Evolutionary conservation across 129 eudicot genomes (phyloP), one percentile per base, ranked within the genome.

Genomic region (Flaveria linearis): DNA sequence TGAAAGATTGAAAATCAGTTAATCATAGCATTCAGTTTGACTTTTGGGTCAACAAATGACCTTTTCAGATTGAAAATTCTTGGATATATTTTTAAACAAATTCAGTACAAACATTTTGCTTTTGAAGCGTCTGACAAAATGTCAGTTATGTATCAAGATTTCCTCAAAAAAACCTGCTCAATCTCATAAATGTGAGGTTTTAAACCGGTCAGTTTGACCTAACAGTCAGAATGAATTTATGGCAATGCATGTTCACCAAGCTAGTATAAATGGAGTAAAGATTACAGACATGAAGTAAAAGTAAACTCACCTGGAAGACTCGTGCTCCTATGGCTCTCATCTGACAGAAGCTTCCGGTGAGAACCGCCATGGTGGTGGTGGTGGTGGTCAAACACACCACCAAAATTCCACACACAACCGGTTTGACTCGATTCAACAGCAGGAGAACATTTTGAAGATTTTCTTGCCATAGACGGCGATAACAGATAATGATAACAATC

Each of bases 401-500:
- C 77, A 55, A 82, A 76, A 30, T 39, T 76, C 84, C 79, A 79
- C 55, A 42, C 57, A 39, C 89, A 85, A 39, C 85, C 81, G n/a
- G 43, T 17, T 49, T 82, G 66, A 43, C 53, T 78, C 52, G 80
- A 39, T 39, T 82, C 86, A 47, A 72, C 70, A 0, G 79, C 64
- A 1, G 65, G 79, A 67, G 77, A 69, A 45, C 66, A 43, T 69
- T 82, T 81, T 76, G 49, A 64, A 30, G 64, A 68, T 60, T 53
- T 81, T 50, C 69, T 75, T 68, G 55, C 83, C 88, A 85, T 85
- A 22, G 36, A 30, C 18, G 41, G 53, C 11, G 33, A 51, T 56
- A 71, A 63, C 30, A 46, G 60, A 76, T 71, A 30, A 80, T 42
- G 78, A 26, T 76, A 52, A 51, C 75, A 42, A 68, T 52, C 71